These are phyloP conservation scores for Endothia cerciana DNA, from an alignment of 2,329 filamentous ascomycete genomes.

Conservation along the genomic window DNA sequence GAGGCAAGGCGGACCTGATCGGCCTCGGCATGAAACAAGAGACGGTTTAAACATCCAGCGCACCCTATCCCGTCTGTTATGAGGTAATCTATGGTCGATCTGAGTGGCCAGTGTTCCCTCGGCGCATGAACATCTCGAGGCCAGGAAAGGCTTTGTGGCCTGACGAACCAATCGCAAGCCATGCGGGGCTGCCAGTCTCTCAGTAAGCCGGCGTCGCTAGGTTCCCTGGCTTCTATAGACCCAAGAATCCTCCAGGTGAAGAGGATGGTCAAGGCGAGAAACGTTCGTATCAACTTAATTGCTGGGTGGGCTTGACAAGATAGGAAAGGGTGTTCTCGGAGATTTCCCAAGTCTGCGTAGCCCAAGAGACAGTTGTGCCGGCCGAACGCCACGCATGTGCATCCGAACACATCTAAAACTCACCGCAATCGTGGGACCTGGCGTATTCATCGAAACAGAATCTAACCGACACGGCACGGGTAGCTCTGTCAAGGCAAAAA, in stretches of 20 bases:
- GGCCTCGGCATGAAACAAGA: conserved; percentile 21
- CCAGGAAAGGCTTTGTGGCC: conserved; percentile 16
- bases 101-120: conserved; percentile 14
- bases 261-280: neutral
- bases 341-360: neutral
- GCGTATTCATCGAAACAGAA: neutral
- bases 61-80: conserved; percentile 22
- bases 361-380: neutral
- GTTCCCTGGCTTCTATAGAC: neutral
- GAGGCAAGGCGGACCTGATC: conserved; percentile 21
- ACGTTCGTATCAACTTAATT: conserved; percentile 2
- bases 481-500: conserved; percentile 6
- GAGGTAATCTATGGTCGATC: conserved; percentile 18
- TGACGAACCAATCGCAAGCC: conserved; percentile 25
- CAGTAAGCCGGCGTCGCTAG: neutral
- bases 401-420: neutral
- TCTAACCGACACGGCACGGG: conserved; percentile 20
- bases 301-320: neutral
- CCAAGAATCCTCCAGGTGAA: neutral
- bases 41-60: conserved; percentile 1
- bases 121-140: conserved; percentile 16
- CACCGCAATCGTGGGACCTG: neutral
- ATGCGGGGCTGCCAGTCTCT: conserved; percentile 3
- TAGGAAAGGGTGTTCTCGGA: neutral
- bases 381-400: conserved; percentile 6